These are phyloP conservation scores for Allomyces macrogynus DNA, from an alignment of 192 early-diverging fungal species.

Conservation along the genomic window DNA sequence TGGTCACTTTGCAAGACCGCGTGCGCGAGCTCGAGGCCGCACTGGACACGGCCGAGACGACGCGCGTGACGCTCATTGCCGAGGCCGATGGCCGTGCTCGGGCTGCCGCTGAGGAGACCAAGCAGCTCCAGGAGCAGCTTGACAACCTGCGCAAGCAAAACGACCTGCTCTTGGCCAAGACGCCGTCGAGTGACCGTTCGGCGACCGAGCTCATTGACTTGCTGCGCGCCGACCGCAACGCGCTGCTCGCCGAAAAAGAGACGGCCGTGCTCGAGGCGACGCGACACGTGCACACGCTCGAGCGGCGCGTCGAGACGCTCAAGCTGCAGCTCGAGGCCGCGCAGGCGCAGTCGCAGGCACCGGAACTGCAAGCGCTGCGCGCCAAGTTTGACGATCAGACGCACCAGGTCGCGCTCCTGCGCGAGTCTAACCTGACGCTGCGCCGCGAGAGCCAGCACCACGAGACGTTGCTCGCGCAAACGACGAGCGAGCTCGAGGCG, in stretches of 20 bases:
- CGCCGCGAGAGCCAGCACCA: not conserved
- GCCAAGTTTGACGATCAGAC: not conserved
- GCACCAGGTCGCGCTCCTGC: not conserved
- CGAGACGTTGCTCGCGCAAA: not conserved
- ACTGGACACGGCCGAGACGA: not conserved
- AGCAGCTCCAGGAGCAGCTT: not conserved
- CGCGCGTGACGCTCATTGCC: not conserved
- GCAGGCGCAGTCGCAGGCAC: not conserved
- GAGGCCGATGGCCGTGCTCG: not conserved
- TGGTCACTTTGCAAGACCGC: not conserved
- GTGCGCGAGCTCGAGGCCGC: not conserved
- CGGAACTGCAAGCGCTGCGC: not conserved
- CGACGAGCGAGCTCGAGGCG: not conserved
- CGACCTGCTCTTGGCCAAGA: not conserved
- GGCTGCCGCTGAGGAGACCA: not conserved
- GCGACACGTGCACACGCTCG: not conserved
- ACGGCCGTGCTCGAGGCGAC: not conserved
- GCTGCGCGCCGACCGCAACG: not conserved
- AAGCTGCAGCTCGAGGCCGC: constrained; percentile 1
- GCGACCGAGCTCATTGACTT: not conserved
- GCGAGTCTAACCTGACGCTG: not conserved
- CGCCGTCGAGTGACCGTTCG: not conserved
- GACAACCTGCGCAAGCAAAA: not conserved
- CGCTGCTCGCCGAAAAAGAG: not conserved
- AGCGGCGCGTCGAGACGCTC: not conserved